phyloP scores from a whole-genome alignment of 306 rosid genomes.

The Rosa persica region DNA sequence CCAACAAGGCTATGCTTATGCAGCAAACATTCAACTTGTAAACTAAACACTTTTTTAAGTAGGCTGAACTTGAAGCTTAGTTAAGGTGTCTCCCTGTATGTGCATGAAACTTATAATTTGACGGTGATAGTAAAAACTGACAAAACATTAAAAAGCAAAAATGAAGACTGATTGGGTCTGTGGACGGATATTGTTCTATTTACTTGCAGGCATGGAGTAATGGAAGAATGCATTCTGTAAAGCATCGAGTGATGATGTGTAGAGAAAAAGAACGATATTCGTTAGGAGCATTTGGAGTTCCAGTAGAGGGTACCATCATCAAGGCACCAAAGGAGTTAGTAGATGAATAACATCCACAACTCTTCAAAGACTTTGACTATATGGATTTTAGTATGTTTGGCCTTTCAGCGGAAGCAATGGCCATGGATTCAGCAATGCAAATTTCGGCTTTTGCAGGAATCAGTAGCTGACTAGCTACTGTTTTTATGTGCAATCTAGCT shows the following conservation, averaged over 20 bases:
- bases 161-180: no score
- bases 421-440: background rate
- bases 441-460: background rate
- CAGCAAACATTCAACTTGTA: no score
- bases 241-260: conserved; percentile 26
- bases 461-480: background rate
- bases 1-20: no score
- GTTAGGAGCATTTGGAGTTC: conserved; percentile 39
- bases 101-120: no score
- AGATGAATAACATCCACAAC: conserved; percentile 45
- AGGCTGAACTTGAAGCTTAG: no score
- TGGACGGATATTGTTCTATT: background rate
- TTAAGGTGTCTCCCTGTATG: no score
- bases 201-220: conserved; percentile 48
- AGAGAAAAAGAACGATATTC: conserved; percentile 44
- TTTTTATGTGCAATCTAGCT: no score
- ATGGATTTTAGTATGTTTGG: background rate
- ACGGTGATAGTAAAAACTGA: no score
- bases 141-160: no score
- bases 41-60: no score
- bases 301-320: conserved; percentile 38
- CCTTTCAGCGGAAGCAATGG: background rate
- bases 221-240: conserved; percentile 45
- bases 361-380: conserved; percentile 45
- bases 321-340: conserved; percentile 30